Evolutionary conservation across 2,329 filamentous ascomycete species (phyloP).

Genomic region (Stylonectria norvegica): DNA sequence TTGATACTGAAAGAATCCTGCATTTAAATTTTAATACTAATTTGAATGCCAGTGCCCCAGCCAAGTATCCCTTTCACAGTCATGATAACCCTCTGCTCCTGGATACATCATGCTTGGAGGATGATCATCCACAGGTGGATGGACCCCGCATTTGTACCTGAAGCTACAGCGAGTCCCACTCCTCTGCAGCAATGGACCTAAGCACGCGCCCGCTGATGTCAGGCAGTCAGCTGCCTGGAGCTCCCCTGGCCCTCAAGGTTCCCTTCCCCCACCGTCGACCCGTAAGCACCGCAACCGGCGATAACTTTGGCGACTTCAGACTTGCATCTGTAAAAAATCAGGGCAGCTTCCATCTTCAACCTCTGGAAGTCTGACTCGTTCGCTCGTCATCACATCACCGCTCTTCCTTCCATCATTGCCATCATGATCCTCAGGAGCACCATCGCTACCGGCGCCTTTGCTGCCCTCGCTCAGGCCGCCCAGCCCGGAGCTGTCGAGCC

Average conservation of each 20-base stretch:
- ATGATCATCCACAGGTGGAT: too few relatives aligned
- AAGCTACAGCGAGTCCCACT: not conserved
- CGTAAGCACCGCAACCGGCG: not conserved
- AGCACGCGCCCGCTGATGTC: slow-evolving; percentile 15
- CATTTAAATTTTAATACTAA: too few relatives aligned
- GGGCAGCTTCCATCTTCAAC: slow-evolving; percentile 6
- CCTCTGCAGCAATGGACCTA: slow-evolving; percentile 10
- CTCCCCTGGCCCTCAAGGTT: slow-evolving; percentile 15
- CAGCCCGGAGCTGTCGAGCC: slow-evolving; percentile 82
- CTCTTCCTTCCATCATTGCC: slow-evolving; percentile 1
- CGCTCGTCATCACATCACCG: slow-evolving; percentile 2
- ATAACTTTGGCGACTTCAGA: too few relatives aligned
- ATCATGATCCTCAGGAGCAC: slow-evolving; percentile 27
- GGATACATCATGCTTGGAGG: too few relatives aligned
- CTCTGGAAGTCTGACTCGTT: slow-evolving; percentile 5
- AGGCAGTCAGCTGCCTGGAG: slow-evolving; percentile 1
- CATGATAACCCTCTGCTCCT: too few relatives aligned
- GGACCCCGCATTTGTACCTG: not conserved
- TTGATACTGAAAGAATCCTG: too few relatives aligned
- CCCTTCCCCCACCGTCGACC: not conserved
- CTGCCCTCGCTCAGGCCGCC: slow-evolving; percentile 43
- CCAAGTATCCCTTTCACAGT: too few relatives aligned
- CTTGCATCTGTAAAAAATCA: too few relatives aligned
- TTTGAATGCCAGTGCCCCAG: too few relatives aligned
- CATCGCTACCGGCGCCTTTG: slow-evolving; percentile 29